These are phyloP conservation scores for Hanseniaspora nectarophila DNA, from an alignment of 805 yeast genomes.

Conservation along the genomic window DNA sequence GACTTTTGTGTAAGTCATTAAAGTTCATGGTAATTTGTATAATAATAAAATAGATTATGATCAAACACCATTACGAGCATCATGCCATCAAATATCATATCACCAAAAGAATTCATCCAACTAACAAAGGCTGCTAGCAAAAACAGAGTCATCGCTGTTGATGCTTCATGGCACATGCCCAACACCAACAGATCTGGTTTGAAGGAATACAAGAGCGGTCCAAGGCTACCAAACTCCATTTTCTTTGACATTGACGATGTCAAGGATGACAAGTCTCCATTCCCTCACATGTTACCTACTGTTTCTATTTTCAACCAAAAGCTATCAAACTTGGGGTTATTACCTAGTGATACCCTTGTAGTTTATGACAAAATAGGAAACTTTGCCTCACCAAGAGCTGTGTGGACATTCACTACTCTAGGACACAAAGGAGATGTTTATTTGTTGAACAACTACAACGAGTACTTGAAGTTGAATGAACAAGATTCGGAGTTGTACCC, in stretches of 20 bases:
- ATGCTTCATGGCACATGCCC: conserved; percentile 91
- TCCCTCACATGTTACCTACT: conserved; percentile 86
- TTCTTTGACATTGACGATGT: conserved; percentile 70
- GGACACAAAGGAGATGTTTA: conserved; percentile 56
- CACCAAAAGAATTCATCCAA: conserved; percentile 23
- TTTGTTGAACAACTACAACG: conserved; percentile 56
- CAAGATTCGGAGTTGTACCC: conserved; percentile 16
- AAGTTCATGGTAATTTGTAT: no score
- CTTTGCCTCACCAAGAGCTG: conserved; percentile 81
- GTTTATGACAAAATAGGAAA: conserved; percentile 78
- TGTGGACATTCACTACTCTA: conserved; percentile 75
- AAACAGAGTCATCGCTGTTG: conserved; percentile 47
- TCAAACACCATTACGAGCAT: no score
- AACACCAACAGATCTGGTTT: conserved; percentile 48
- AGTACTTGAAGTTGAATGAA: conserved; percentile 30
- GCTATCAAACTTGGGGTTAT: conserved; percentile 46
- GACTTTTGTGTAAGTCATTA: no score
- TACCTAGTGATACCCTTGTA: conserved; percentile 47
- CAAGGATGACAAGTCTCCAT: conserved; percentile 46
- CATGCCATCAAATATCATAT: conserved; percentile 24
- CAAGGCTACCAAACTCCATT: conserved; percentile 54
- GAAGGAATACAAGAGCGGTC: conserved; percentile 42
- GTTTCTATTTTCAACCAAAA: conserved; percentile 41
- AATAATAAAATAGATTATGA: no score
- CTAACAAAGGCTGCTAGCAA: conserved; percentile 17